Conservation (phyloP, 108 stramenopile species). For the Pseudonitzschia pungens region DNA sequence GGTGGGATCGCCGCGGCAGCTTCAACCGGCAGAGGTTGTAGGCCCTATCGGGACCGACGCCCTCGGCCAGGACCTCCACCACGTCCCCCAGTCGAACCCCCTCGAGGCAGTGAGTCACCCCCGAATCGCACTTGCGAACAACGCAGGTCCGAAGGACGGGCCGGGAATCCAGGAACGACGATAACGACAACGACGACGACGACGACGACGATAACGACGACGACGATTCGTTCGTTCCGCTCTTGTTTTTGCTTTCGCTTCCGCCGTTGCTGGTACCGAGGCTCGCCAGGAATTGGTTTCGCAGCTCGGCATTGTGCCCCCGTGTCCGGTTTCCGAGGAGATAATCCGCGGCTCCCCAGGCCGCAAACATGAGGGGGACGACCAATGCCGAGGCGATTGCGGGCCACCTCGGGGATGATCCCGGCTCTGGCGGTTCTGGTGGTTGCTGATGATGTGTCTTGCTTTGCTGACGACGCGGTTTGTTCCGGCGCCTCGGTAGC, state of each 20-base stretch:
- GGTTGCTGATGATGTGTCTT: background rate
- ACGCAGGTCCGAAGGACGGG: constrained; percentile 11
- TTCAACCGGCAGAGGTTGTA: constrained; percentile 25
- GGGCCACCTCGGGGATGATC: constrained; percentile 2
- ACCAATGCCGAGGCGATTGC: background rate
- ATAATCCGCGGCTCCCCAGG: constrained; percentile 15
- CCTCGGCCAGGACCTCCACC: constrained; percentile 19
- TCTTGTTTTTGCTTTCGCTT: too few species aligned
- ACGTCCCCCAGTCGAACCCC: constrained; percentile 18
- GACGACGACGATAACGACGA: background rate
- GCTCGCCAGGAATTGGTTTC: background rate
- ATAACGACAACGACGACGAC: too few species aligned
- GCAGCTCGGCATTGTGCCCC: constrained; percentile 9
- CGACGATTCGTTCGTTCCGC: too few species aligned
- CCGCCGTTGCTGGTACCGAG: background rate
- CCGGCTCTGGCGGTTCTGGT: too few species aligned
- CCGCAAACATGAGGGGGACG: constrained; percentile 22
- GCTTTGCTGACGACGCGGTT: too few species aligned
- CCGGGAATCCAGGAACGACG: background rate
- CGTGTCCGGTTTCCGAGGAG: constrained; percentile 17
- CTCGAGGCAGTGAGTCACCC: constrained; percentile 11
- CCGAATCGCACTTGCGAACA: background rate
- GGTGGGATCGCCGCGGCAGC: too few species aligned
- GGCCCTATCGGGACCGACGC: constrained; percentile 10
- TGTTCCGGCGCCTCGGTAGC: too few species aligned